Evolutionary conservation across 805 yeast genomes (phyloP).

Genomic region (Saturnispora zaruensis): DNA sequence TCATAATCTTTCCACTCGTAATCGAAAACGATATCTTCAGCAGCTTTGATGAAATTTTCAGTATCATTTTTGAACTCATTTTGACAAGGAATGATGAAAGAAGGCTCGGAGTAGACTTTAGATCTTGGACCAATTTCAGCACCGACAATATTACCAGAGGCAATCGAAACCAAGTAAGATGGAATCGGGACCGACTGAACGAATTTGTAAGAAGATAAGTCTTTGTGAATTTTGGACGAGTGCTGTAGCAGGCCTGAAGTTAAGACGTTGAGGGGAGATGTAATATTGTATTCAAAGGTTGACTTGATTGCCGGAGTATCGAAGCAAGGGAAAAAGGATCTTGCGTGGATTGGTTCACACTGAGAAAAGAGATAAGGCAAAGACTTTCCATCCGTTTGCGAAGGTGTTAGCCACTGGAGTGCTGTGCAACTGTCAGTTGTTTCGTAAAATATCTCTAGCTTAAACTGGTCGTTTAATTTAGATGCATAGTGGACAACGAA

Average conservation of each 20-base stretch:
- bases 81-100: slow-evolving; percentile 55
- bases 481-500: slow-evolving; percentile 29
- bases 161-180: slow-evolving; percentile 73
- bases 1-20: slow-evolving; percentile 85
- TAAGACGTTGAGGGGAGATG: slow-evolving; percentile 59
- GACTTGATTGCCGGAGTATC: slow-evolving; percentile 85
- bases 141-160: slow-evolving; percentile 66
- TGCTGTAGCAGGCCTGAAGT: slow-evolving; percentile 48
- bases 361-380: slow-evolving; percentile 76
- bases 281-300: slow-evolving; percentile 47
- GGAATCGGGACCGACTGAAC: slow-evolving; percentile 80
- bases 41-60: slow-evolving; percentile 69
- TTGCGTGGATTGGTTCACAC: slow-evolving; percentile 85
- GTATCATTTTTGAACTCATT: slow-evolving; percentile 76
- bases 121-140: slow-evolving; percentile 82
- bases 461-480: slow-evolving; percentile 13
- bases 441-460: slow-evolving; percentile 41
- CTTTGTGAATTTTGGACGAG: slow-evolving; percentile 28
- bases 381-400: slow-evolving; percentile 63
- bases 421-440: slow-evolving; percentile 79
- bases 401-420: slow-evolving; percentile 72
- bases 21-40: slow-evolving; percentile 65
- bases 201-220: slow-evolving; percentile 35
- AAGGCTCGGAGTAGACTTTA: slow-evolving; percentile 70
- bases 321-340: slow-evolving; percentile 81